Evolutionary conservation across 2,329 filamentous ascomycete species (phyloP), one percentile per base, ranked within the genome.

Genomic region (Fusarium drepaniforme): DNA sequence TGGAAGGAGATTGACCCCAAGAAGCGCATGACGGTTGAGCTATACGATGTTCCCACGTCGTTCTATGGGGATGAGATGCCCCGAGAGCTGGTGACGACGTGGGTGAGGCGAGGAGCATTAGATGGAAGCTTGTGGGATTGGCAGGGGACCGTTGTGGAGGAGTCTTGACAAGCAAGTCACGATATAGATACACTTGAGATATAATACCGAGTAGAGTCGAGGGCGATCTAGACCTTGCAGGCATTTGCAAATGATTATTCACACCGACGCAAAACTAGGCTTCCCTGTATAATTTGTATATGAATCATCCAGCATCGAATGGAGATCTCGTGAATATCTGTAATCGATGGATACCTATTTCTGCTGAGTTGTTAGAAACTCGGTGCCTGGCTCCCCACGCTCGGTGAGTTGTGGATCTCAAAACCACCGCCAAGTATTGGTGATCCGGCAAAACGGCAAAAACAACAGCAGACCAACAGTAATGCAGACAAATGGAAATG

Each of bases 101-200:
- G 83, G 82, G 81, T 86, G n/a, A 84, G 79, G 71, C 79, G 80
- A 13, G 82, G 81, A 25, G 83, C 85, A 6, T 71, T 87, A 68
- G 78, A 81, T 44, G 86, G 85, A n/a, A 83, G 78, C 46, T 68
- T 86, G 15, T 86, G 83, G 83, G 70, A 78, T 35, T 84, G 82
- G 81, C 58, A 78, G 62, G 79, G 80, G 3, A 63, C 69, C n/a
- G 66, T 72, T 18, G 69, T 77, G 18, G 69, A 63, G 37, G 67
- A 58, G 58, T 58, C 49, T 56, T 56, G 28, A 65, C 40, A 38
- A 12, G 56, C 49, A 30, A 44, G n/a, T 58, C n/a, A 46, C 28
- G 46, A 65, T 57, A 23, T 9, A 57, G 21, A 33, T 21, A 21
- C 23, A 44, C n/a, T 25, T 15, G 23, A n/a, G 37, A 28, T 28